Percentiles rank a stretch among this genome's conserved stretches.
These are phyloP conservation scores for Sordaria brevicollis DNA, from an alignment of 495 filamentous ascomycete species.

Conservation along the genomic window DNA sequence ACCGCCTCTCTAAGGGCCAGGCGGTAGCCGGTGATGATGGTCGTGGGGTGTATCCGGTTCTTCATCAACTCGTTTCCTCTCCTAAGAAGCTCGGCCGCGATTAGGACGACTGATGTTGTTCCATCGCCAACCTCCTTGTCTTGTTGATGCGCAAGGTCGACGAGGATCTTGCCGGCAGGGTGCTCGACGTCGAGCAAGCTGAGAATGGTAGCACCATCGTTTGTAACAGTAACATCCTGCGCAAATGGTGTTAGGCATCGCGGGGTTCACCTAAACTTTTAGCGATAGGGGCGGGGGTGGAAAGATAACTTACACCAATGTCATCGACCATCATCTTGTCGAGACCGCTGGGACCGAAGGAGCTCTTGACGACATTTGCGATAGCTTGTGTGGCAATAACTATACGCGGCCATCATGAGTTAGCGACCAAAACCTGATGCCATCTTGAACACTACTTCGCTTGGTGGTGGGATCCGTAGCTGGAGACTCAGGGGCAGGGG, in stretches of 20 bases:
- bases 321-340: slow-evolving; percentile 99
- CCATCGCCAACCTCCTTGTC: slow-evolving; percentile 98
- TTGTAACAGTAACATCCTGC: slow-evolving; percentile 96
- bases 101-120: slow-evolving; percentile 94
- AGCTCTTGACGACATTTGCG: slow-evolving; percentile 97
- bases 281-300: slow-evolving; percentile 1
- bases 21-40: slow-evolving; percentile 96
- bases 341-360: slow-evolving; percentile 90
- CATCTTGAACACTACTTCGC: background rate
- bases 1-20: slow-evolving; percentile 93
- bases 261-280: background rate
- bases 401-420: slow-evolving; percentile 21
- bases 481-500: slow-evolving; percentile 1
- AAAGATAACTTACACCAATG: slow-evolving; percentile 62
- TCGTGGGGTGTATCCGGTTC: slow-evolving; percentile 99
- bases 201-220: slow-evolving; percentile 96
- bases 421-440: slow-evolving; percentile 14
- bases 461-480: background rate
- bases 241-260: slow-evolving; percentile 7
- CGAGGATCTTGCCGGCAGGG: slow-evolving; percentile 95
- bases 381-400: slow-evolving; percentile 94
- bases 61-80: slow-evolving; percentile 97
- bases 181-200: slow-evolving; percentile 93
- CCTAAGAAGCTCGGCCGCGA: slow-evolving; percentile 89
- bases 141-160: slow-evolving; percentile 95